Evolutionary conservation across 345 rosid genomes (phyloP), one percentile per base, ranked within the genome.

Genomic region (Hirschfeldia incana): DNA sequence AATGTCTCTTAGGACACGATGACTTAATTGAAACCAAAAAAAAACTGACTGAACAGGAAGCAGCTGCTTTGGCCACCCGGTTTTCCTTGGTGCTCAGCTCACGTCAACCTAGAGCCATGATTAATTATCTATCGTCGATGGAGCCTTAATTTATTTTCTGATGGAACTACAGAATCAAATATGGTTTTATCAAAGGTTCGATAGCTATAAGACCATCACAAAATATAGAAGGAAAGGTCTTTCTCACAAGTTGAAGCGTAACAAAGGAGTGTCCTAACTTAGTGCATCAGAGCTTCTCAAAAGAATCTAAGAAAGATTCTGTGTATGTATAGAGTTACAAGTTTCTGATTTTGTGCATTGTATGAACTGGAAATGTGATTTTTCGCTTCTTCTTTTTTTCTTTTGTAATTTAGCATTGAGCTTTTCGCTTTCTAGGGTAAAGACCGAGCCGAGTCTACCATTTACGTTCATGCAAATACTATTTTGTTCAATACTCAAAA

Each of bases 51-150:
- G 65, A 53, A 75, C 89, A 91, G 97, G 99, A 93, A 83, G 97
- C 94, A 26, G 90, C 97, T 3, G 80, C 89, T 78, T 92, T 94
- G 21, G 99, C 94, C 5, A 87, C 97, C 32, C 93, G 88, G 59
- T 90, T 95, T 76, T 97, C 98, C 17, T 88, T 93, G 70, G 97
- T 93, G 58, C 88, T 95, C 42, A 91, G 91, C 78, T 88, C 98
- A 4, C 91, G 89, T n/a, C 97, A 86, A 62, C 92, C 72, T 15
- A 82, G 94, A 67, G 93, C 91, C 65, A 81, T 89, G 3, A 81
- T 91, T 51, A 74, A 69, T 17, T 62, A 29, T 29, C 3, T 29
- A 79, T 37, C 68, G 70, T 74, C 78, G 13, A 34, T 74, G 78
- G 82, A 79, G 37, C 82, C 78, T 1, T 79, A 78, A 79, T 61